Conservation (phyloP, 495 filamentous ascomycete species). For the Penicilliopsis zonata region DNA sequence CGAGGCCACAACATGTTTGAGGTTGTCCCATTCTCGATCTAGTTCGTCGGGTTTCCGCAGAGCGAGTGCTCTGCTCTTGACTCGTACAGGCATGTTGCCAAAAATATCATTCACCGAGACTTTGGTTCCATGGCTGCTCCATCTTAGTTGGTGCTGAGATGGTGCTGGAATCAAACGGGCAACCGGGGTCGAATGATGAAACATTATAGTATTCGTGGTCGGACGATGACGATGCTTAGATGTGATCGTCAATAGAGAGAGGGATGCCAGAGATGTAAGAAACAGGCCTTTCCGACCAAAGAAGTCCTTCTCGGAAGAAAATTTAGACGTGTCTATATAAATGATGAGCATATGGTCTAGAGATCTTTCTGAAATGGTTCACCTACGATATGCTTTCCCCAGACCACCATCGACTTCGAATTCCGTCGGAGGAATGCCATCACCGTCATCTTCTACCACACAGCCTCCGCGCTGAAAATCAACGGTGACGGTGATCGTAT, state of each 20-base stretch:
- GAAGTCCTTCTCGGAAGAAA: constrained; percentile 22
- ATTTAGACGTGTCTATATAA: constrained; percentile 66
- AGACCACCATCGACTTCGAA: constrained; percentile 62
- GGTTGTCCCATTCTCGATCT: constrained; percentile 58
- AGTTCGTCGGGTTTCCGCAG: constrained; percentile 38
- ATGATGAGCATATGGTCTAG: constrained; percentile 8
- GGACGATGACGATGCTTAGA: constrained; percentile 56
- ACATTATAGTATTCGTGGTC: constrained; percentile 55
- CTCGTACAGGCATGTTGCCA: constrained; percentile 92
- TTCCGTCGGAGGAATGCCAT: constrained; percentile 61
- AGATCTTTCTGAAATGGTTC: not conserved
- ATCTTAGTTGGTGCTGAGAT: constrained; percentile 42
- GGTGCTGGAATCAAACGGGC: constrained; percentile 55
- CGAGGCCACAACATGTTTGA: constrained; percentile 47
- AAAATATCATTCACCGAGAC: constrained; percentile 79
- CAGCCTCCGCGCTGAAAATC: constrained; percentile 72
- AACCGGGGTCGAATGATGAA: constrained; percentile 62
- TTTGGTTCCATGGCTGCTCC: constrained; percentile 58
- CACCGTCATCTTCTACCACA: constrained; percentile 77
- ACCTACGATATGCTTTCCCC: constrained; percentile 61
- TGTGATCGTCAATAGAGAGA: constrained; percentile 68
- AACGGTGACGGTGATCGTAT: constrained; percentile 55
- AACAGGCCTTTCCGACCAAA: constrained; percentile 68
- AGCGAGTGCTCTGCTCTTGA: constrained; percentile 58
- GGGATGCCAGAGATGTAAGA: constrained; percentile 61